Evolutionary conservation across 2,329 filamentous ascomycete species (phyloP).

Genomic region (Malbranchea cinnamomea): DNA sequence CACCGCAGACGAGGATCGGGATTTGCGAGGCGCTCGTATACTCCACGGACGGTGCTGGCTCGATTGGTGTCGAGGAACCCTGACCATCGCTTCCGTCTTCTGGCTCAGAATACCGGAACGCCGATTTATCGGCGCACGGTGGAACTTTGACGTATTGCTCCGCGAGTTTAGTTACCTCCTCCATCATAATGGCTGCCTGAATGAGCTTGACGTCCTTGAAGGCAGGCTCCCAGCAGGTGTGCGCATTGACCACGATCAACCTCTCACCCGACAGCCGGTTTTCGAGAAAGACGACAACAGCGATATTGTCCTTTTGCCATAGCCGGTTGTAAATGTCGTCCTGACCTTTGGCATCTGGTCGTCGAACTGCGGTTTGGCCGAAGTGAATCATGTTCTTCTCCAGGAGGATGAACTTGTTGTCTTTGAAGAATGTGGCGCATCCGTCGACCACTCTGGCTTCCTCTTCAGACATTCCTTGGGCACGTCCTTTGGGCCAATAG

Average conservation of each 20-base stretch:
- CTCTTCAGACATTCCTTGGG: conserved; percentile 80
- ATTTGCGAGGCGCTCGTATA: conserved; percentile 80
- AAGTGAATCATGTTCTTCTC: conserved; percentile 95
- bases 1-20: conserved; percentile 78
- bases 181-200: conserved; percentile 90
- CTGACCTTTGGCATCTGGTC: conserved; percentile 92
- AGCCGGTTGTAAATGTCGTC: conserved; percentile 97
- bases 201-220: conserved; percentile 92
- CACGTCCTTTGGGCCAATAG: conserved; percentile 79
- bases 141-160: conserved; percentile 73
- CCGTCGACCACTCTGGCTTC: conserved; percentile 86
- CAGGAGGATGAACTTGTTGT: conserved; percentile 80
- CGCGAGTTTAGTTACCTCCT: conserved; percentile 71
- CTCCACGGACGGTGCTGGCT: conserved; percentile 67
- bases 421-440: conserved; percentile 93
- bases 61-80: conserved; percentile 32
- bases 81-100: conserved; percentile 26
- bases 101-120: conserved; percentile 36
- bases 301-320: conserved; percentile 97
- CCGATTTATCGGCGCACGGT: conserved; percentile 62
- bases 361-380: conserved; percentile 77
- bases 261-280: conserved; percentile 81
- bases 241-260: conserved; percentile 83
- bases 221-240: conserved; percentile 86
- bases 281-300: conserved; percentile 80